Base-by-base conservation (phyloP, 2,329 filamentous ascomycete genomes). In the Fusarium napiforme region DNA sequence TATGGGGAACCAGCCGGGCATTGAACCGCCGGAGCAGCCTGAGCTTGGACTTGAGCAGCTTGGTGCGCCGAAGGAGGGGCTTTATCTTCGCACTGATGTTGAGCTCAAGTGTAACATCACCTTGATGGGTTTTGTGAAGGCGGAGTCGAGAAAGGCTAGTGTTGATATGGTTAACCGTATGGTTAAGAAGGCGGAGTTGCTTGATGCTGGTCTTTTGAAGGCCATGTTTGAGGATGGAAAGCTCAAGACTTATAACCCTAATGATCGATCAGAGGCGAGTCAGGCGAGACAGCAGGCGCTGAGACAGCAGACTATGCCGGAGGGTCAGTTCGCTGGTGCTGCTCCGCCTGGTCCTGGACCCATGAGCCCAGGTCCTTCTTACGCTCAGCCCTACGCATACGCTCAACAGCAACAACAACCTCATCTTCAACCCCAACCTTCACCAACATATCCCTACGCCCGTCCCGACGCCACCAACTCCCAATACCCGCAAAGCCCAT, bases 1-100 rank as follows among this genome's bases (percentile, higher is more conserved):
- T 62, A 87, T 86, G 68, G 91, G 91, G 12, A 93, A 93, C 79
- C 91, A 93, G 80, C 88, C 90, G 0, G 91, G 90, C 32, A 69
- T 88, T 55, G 91, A 93, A 80, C 84, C 88, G 2, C 87, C 89
- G 2, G 89, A 92, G 82, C 82, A 84, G 28, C 84, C 86, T 28
- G 91, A 93, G 81, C 86, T 93, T 53, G 91, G 91, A 9, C 80
- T 88, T 21, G 83, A 84, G n/a, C 79, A 79, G 37, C 85, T 92
- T 0, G 89, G 90, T 49, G 89, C 87, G 1, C 91, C 91, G 2
- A 82, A 84, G 30, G 90, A 93, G 65, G 91, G 91, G 0, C 81
- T 93, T 7, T 93, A 93, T 75, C 83, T 93, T 66, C 87, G 90
- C 64, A 91, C 93, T 76, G 91, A 93, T 71, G 91, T 93, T 45